phyloP scores from a whole-genome alignment of 2,329 filamentous ascomycete genomes.

The Ophiocordyceps sinensis region DNA sequence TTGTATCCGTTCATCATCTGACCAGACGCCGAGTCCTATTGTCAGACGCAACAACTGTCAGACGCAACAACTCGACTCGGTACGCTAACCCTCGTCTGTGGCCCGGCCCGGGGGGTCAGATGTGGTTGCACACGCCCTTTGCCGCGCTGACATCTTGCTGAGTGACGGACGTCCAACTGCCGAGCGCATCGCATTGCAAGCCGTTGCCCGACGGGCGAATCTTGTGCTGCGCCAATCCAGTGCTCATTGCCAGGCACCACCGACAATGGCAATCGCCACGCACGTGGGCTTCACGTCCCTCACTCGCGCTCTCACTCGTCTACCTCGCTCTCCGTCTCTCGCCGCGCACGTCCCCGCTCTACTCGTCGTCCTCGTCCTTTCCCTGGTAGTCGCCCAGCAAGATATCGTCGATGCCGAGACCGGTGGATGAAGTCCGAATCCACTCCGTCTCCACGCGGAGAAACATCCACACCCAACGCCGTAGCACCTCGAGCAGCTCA shows the following conservation, averaged over 20 bases:
- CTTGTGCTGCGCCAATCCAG: neutral
- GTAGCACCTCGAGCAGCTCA: slow-evolving; percentile 71
- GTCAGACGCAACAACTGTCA: neutral
- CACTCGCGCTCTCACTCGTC: neutral
- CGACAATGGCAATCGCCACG: neutral
- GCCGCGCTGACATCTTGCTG: neutral
- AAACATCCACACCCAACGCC: slow-evolving; percentile 95
- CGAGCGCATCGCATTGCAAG: neutral
- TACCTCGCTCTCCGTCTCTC: neutral
- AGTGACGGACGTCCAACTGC: neutral
- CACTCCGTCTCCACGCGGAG: slow-evolving; percentile 91
- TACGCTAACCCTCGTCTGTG: neutral
- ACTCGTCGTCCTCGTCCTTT: slow-evolving; percentile 34
- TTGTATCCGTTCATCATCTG: no score
- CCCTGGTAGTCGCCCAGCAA: slow-evolving; percentile 57
- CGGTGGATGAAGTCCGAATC: slow-evolving; percentile 41
- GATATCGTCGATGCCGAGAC: slow-evolving; percentile 53
- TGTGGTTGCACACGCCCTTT: neutral
- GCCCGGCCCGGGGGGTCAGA: neutral
- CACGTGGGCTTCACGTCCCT: neutral
- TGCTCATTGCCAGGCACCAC: neutral
- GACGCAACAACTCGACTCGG: neutral
- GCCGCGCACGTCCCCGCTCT: neutral
- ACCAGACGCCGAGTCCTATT: neutral
- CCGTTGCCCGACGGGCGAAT: neutral